Evolutionary conservation across 1,139 yeast species (phyloP).

Genomic region (Arxiozyma heterogenica): DNA sequence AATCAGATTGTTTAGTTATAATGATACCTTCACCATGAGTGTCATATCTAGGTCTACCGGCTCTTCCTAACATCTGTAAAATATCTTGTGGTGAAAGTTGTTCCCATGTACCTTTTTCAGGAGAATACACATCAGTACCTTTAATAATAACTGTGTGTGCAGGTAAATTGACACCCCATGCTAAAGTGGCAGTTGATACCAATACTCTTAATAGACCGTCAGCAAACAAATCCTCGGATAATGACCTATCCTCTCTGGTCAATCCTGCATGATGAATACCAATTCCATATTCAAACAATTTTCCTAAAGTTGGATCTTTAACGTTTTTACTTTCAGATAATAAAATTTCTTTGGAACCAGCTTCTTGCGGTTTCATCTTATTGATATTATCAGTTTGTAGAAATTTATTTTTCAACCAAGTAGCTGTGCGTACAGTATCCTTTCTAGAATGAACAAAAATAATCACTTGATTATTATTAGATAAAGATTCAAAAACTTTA

Average conservation of each 20-base stretch:
- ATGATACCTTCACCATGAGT: constrained; percentile 89
- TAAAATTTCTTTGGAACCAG: constrained; percentile 55
- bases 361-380: constrained; percentile 41
- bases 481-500: constrained; percentile 59
- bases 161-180: constrained; percentile 98
- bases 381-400: constrained; percentile 45
- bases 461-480: constrained; percentile 59
- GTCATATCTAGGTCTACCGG: constrained; percentile 94
- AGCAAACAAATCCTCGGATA: constrained; percentile 80
- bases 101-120: constrained; percentile 81
- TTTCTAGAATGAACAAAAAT: constrained; percentile 91
- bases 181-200: constrained; percentile 90
- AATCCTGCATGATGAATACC: constrained; percentile 97
- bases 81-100: constrained; percentile 91
- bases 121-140: constrained; percentile 91
- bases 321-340: constrained; percentile 53
- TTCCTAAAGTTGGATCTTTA: constrained; percentile 47
- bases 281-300: constrained; percentile 60
- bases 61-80: constrained; percentile 92
- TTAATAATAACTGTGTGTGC: constrained; percentile 94
- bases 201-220: constrained; percentile 75
- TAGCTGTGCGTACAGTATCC: constrained; percentile 81
- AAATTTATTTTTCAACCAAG: constrained; percentile 57
- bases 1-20: constrained; percentile 76
- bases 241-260: constrained; percentile 58